Conservation (phyloP, 768 basidiomycete genomes). For the Roridomyces roridus region DNA sequence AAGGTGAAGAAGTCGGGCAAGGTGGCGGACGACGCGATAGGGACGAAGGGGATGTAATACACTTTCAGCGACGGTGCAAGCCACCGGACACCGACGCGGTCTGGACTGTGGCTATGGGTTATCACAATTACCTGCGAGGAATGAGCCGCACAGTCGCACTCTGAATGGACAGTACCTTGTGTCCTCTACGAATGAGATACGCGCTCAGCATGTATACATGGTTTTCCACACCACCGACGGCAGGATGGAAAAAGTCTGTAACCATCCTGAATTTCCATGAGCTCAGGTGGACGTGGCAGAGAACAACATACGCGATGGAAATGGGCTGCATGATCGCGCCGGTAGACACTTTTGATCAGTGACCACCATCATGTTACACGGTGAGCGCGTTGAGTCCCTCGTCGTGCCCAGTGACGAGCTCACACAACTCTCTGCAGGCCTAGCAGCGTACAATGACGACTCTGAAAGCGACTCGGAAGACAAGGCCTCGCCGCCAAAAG, state of each 20-base stretch:
- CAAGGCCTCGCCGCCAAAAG: slow-evolving; percentile 39
- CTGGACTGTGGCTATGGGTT: slow-evolving; percentile 88
- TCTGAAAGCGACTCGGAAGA: slow-evolving; percentile 64
- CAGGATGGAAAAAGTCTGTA: slow-evolving; percentile 95
- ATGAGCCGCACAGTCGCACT: neutral
- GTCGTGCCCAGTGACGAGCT: too few species aligned
- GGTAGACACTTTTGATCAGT: neutral
- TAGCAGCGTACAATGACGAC: slow-evolving; percentile 69
- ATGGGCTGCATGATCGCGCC: slow-evolving; percentile 35
- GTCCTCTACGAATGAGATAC: slow-evolving; percentile 80
- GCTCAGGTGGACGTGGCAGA: neutral
- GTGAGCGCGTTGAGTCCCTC: neutral
- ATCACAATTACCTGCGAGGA: slow-evolving; percentile 83
- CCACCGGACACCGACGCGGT: slow-evolving; percentile 90
- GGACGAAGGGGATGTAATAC: slow-evolving; percentile 90
- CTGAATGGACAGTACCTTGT: slow-evolving; percentile 65
- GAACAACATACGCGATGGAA: slow-evolving; percentile 41
- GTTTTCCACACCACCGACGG: slow-evolving; percentile 94
- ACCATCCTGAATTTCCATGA: slow-evolving; percentile 70
- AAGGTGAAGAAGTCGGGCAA: slow-evolving; percentile 94
- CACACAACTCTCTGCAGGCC: slow-evolving; percentile 48
- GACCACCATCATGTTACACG: too few species aligned
- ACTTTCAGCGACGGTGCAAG: slow-evolving; percentile 87
- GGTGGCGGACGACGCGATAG: slow-evolving; percentile 91
- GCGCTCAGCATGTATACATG: slow-evolving; percentile 94